Percentiles rank a stretch among this genome's conserved stretches.
These are phyloP conservation scores for Phytophthora meadii DNA, from an alignment of 352 stramenopile species.

Conservation along the genomic window DNA sequence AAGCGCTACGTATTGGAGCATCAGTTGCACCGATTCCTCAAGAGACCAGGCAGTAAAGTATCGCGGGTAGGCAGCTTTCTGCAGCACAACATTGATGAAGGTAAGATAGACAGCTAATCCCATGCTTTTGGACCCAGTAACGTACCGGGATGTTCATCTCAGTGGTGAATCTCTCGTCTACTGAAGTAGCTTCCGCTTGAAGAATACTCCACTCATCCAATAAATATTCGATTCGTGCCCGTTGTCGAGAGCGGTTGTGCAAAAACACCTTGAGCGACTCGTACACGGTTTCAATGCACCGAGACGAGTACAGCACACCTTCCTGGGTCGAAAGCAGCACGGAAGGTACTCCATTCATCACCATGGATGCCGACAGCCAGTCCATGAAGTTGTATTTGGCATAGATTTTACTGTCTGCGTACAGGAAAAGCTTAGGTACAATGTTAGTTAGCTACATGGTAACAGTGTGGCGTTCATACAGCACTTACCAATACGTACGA, in stretches of 20 bases:
- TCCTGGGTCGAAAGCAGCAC: constrained; percentile 88
- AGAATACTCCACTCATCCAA: constrained; percentile 84
- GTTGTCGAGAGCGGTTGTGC: constrained; percentile 84
- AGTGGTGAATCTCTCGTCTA: constrained; percentile 83
- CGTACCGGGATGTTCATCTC: constrained; percentile 87
- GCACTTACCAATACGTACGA: constrained; percentile 83
- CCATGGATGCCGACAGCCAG: constrained; percentile 84
- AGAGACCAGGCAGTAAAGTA: constrained; percentile 89
- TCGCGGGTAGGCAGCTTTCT: constrained; percentile 79
- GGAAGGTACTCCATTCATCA: constrained; percentile 80
- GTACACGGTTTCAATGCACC: constrained; percentile 84
- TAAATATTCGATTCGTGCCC: constrained; percentile 79
- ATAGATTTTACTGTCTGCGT: constrained; percentile 89
- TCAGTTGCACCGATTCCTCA: constrained; percentile 73
- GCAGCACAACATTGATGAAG: background rate
- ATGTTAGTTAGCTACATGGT: background rate
- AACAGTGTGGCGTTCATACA: background rate
- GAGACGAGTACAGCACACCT: constrained; percentile 77
- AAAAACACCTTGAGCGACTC: constrained; percentile 86
- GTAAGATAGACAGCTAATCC: constrained; percentile 1
- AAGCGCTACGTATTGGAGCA: constrained; percentile 83
- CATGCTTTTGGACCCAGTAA: background rate
- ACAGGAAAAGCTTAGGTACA: constrained; percentile 71
- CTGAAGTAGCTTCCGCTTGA: constrained; percentile 69
- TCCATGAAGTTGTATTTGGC: constrained; percentile 86